These are phyloP conservation scores for Avicennia marina DNA, from an alignment of 257 asterid species.

Conservation along the genomic window DNA sequence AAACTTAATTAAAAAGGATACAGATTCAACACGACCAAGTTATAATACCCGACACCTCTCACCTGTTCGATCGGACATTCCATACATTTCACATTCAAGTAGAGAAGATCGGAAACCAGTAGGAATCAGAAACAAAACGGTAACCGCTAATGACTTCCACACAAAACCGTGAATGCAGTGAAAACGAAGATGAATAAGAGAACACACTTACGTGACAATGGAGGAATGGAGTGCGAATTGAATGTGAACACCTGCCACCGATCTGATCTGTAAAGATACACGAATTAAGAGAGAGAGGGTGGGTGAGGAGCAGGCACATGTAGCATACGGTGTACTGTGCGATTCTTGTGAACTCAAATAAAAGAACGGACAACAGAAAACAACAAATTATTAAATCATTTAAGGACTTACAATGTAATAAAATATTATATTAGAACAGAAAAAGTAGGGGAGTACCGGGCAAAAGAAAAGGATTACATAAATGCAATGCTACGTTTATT, in stretches of 20 bases:
- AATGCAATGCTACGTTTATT: no score
- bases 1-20: background rate
- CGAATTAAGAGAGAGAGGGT: background rate
- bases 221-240: slow-evolving; percentile 9
- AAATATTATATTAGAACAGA: no score
- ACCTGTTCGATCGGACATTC: slow-evolving; percentile 1
- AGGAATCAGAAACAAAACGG: background rate
- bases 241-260: background rate
- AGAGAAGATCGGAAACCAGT: background rate
- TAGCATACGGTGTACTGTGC: no score
- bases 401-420: no score
- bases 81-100: slow-evolving; percentile 7
- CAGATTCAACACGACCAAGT: background rate
- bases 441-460: no score
- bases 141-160: background rate
- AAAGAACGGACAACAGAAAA: no score
- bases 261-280: slow-evolving; percentile 22
- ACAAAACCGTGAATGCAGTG: background rate
- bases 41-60: background rate
- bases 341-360: no score
- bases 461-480: no score
- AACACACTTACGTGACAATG: slow-evolving; percentile 7
- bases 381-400: no score
- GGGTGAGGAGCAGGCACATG: background rate
- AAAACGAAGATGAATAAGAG: background rate